Evolutionary conservation across 108 stramenopile genomes (phyloP), one percentile per base, ranked within the genome.

Genomic region (Cyclotella sp.): DNA sequence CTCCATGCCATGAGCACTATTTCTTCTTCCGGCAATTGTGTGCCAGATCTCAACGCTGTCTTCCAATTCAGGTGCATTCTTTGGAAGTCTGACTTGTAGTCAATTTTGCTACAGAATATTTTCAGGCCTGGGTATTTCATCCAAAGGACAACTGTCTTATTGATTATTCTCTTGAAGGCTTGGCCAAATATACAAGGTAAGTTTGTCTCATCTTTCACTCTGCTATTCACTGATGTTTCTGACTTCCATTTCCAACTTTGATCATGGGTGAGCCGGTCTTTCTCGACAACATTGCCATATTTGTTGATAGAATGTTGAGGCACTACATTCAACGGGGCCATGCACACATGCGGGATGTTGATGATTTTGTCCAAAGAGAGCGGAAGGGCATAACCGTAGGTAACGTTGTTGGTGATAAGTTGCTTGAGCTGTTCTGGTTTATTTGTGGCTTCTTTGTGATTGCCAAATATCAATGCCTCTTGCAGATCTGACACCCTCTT

Each of bases 191-290:
- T n/a, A n/a, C 63, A 65, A 6, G 75, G 65, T 12, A 57, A 19
- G 28, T 68, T 65, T 60, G 62, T 34, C 18, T 22, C 19, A 3
- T 67, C 62, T 24, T 58, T 28, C 5, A 57, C 40, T 8, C 53
- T 16, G 16, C 10, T 22, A 66, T 76, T 76, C 4, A 68, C 75
- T 3, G 52, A 76, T 19, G 54, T 44, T 0, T 66, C 66, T 6
- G 67, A 55, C 14, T 41, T 22, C 55, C 40, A 68, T 10, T 44
- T 44, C 27, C 21, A 76, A 63, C 68, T 69, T 43, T 76, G 75
- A 28, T 68, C 66, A 28, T 76, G 75, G 1, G 75, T 68, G 2
- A 76, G 75, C 13, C 29, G 51, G 9, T 76, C 63, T 24, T 68
- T 68, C 27, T 18, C n/a, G 0, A 76, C 34, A 4, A 76, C 68